Percentiles rank a stretch among this genome's conserved stretches.
Evolutionary conservation across 768 basidiomycete species (phyloP).

Genomic region (Tremella fuciformis): DNA sequence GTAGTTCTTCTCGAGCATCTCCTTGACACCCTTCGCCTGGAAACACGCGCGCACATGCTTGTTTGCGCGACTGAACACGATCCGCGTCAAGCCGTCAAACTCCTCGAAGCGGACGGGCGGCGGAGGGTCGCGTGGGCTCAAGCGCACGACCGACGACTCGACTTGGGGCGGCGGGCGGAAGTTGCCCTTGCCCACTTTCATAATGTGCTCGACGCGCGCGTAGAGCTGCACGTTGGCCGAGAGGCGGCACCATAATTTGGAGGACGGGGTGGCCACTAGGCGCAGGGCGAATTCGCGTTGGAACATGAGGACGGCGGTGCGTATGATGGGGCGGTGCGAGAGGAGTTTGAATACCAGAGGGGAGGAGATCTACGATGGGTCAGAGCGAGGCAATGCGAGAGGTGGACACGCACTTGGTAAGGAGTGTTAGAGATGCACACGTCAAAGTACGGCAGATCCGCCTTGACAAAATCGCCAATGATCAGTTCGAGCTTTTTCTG

Average conservation of each 20-base stretch:
- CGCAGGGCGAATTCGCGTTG: conserved; percentile 97
- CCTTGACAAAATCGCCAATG: conserved; percentile 97
- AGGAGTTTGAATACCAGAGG: conserved; percentile 94
- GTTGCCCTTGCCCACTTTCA: conserved; percentile 95
- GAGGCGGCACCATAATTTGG: conserved; percentile 84
- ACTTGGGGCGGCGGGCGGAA: conserved; percentile 95
- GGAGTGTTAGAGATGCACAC: conserved; percentile 99
- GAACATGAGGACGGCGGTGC: conserved; percentile 97
- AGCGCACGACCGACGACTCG: conserved; percentile 84
- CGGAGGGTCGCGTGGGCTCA: conserved; percentile 89
- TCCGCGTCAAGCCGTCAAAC: conserved; percentile 90
- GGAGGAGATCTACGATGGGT: conserved; percentile 69
- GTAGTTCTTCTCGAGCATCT: conserved; percentile 91
- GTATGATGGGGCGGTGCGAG: conserved; percentile 90
- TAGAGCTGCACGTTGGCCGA: conserved; percentile 97
- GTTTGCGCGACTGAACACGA: conserved; percentile 84
- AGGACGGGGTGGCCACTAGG: conserved; percentile 77
- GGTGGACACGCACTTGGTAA: conserved; percentile 64
- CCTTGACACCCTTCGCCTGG: conserved; percentile 81
- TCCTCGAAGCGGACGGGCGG: conserved; percentile 95
- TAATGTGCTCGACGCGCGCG: conserved; percentile 90
- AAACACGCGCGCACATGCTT: conserved; percentile 88
- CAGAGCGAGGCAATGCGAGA: neutral
- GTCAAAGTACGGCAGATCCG: conserved; percentile 96
- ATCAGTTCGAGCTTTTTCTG: conserved; percentile 92